Base-by-base conservation (phyloP, 2,329 filamentous ascomycete species). In the Ophiostoma novo-ulmi region DNA sequence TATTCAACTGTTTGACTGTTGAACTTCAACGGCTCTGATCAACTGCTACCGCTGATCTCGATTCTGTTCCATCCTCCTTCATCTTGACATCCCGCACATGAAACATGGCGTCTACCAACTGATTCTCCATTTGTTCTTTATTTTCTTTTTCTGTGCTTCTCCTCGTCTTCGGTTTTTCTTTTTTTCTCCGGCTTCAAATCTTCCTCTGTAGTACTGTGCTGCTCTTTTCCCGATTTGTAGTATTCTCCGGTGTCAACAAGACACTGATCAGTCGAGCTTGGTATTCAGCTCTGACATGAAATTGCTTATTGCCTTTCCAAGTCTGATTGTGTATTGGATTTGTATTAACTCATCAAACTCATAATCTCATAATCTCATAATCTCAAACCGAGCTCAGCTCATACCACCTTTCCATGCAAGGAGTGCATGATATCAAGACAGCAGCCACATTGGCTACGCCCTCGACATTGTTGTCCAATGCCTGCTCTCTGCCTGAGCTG, bases 11-110 rank as follows among this genome's bases (percentile, higher is more conserved):
- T 31, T 31, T 0, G 31, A 31, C 31, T 31, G 31, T 31, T 52
- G 13, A 20, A n/a, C 13, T 44, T 3, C 7, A n/a, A 17, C 13
- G 17, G 44, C 14, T 17, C 26, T 61, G 48, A 3, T 55, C 48
- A 22, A n/a, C 14, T 22, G 44, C 48, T 13, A 17, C 58, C 8
- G 58, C 58, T 31, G 35, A 68, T 69, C 22, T 63, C 52, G 52
- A 31, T 58, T 69, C 35, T 36, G 22, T 48, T 1, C 58, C 48
- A 35, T 36, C 55, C 22, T 35, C 31, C 55, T 35, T 61, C 41
- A 58, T 68, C 67, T 55, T 20, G 55, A 68, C 31, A 69, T 61
- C 35, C 38, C 38, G 35, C 41, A 55, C 48, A 63, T 63, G 58
- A 63, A 35, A 63, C 58, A 63, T 17, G 48, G 35, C 20, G 36